Conservation (phyloP, 257 asterid species). For the Mitragyna speciosa region DNA sequence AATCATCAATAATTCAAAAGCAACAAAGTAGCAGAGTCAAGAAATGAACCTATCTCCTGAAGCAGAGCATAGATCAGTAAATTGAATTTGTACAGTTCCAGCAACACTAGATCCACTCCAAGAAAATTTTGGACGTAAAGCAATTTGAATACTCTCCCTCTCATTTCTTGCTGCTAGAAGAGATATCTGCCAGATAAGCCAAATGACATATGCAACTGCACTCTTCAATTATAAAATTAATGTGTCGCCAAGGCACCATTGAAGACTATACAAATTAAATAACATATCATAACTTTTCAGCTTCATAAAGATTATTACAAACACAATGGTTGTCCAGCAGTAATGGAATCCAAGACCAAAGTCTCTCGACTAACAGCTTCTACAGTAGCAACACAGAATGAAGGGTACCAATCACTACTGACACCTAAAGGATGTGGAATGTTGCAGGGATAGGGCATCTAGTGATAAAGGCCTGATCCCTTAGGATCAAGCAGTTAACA, state of each 20-base stretch:
- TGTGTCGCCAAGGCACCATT: not conserved
- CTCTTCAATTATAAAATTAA: not conserved
- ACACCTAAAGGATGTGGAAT: not conserved
- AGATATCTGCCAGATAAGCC: conserved; percentile 71
- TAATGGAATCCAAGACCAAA: not conserved
- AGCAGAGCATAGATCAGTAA: conserved; percentile 71
- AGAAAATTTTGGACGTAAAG: conserved; percentile 88
- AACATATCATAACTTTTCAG: not conserved
- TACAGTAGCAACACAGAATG: not conserved
- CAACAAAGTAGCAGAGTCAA: conserved; percentile 18
- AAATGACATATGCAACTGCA: conserved; percentile 31
- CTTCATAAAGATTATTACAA: not conserved
- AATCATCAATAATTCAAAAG: conserved; percentile 10
- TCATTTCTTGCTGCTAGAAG: conserved; percentile 95
- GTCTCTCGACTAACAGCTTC: not conserved
- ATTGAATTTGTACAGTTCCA: conserved; percentile 79
- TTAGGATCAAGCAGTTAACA: not conserved
- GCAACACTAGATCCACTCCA: conserved; percentile 81
- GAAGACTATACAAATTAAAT: not conserved
- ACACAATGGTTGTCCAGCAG: not conserved
- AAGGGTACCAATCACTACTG: not conserved
- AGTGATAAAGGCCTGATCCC: not conserved
- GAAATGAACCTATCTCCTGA: conserved; percentile 79
- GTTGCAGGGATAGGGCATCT: not conserved
- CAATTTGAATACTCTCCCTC: conserved; percentile 93